Percentiles rank a stretch among this genome's conserved stretches.
Conservation (phyloP, 1,139 yeast genomes). For the Zygosaccharomyces pseudobailii region DNA sequence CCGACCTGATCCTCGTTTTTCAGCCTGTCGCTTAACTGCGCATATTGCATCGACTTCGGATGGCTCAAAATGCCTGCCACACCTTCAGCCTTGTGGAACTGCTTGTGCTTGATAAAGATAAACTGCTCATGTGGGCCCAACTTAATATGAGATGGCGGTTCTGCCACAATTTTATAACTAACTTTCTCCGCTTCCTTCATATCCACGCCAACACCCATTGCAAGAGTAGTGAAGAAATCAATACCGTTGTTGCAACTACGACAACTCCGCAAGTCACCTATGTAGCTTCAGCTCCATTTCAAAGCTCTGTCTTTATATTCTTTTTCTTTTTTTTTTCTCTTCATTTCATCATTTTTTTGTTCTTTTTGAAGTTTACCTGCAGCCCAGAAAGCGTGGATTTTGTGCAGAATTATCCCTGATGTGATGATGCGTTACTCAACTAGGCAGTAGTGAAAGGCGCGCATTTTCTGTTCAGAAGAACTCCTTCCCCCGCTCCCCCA, state of each 20-base stretch:
- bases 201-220: slow-evolving; percentile 8
- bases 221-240: background rate
- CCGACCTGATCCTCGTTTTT: slow-evolving; percentile 19
- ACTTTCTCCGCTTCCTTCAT: slow-evolving; percentile 7
- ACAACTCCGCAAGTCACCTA: background rate
- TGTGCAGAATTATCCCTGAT: background rate
- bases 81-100: slow-evolving; percentile 26
- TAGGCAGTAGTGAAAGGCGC: background rate
- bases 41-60: slow-evolving; percentile 28
- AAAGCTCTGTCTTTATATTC: background rate
- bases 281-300: background rate
- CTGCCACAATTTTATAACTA: slow-evolving; percentile 8
- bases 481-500: background rate
- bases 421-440: background rate
- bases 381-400: background rate
- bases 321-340: background rate
- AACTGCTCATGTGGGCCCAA: slow-evolving; percentile 18
- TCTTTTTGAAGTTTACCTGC: background rate
- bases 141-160: slow-evolving; percentile 14
- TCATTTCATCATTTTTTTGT: background rate
- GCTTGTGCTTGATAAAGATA: slow-evolving; percentile 20
- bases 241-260: background rate
- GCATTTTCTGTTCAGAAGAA: background rate
- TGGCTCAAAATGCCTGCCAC: slow-evolving; percentile 35
- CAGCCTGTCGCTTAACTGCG: slow-evolving; percentile 23